phyloP scores from a whole-genome alignment of 75 land plant species.

The Pinus albicaulis region DNA sequence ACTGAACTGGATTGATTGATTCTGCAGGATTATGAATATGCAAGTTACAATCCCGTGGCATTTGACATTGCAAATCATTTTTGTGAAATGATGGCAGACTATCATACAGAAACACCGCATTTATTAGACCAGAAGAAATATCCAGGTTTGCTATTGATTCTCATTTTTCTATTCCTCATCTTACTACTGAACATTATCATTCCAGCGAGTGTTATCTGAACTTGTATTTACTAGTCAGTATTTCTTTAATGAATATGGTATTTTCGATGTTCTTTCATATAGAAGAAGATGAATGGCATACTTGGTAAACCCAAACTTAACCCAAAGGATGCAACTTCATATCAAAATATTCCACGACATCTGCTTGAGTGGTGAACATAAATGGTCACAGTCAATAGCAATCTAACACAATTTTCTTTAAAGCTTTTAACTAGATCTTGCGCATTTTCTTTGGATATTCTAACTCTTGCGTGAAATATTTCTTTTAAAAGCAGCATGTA shows the following conservation, averaged over 20 bases:
- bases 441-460: not conserved
- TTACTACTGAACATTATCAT: not conserved
- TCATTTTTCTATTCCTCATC: not conserved
- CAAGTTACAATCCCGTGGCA: constrained; percentile 52
- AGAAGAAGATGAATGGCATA: not conserved
- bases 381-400: not conserved
- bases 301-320: not conserved
- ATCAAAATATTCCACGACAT: not conserved
- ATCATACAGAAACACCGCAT: constrained; percentile 42
- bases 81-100: constrained; percentile 58
- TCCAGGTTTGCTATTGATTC: constrained; percentile 27
- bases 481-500: not conserved
- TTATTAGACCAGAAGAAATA: constrained; percentile 23
- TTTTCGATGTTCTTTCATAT: not conserved
- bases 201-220: not conserved
- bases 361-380: not conserved
- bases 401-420: not conserved
- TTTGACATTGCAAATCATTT: constrained; percentile 57
- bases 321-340: too few relatives aligned
- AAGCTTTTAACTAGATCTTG: not conserved
- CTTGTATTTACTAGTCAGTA: not conserved
- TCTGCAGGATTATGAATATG: constrained; percentile 58
- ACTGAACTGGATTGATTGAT: not conserved
- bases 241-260: not conserved
- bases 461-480: not conserved